phyloP scores from a whole-genome alignment of 805 yeast species.

The Debaryomyces castellii region DNA sequence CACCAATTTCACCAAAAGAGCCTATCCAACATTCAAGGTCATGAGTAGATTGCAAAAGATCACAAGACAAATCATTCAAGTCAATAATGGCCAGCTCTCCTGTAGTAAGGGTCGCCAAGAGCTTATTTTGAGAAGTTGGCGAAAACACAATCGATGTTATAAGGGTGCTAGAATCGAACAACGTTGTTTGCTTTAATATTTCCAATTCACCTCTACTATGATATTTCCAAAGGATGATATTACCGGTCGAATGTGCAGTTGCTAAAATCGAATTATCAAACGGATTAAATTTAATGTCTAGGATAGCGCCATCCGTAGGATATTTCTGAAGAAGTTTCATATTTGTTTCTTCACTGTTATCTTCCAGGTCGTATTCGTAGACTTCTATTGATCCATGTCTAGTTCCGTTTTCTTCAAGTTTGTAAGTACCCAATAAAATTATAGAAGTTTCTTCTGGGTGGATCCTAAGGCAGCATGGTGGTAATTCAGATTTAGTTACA shows the following conservation, averaged over 20 bases:
- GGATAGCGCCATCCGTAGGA: conserved; percentile 58
- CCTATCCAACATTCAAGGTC: conserved; percentile 88
- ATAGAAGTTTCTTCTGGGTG: conserved; percentile 49
- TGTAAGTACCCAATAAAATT: conserved; percentile 77
- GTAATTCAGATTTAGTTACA: conserved; percentile 49
- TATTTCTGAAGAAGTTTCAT: conserved; percentile 19
- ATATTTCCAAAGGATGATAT: conserved; percentile 59
- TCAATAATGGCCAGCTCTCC: conserved; percentile 57
- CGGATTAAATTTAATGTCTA: conserved; percentile 74
- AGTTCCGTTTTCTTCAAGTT: conserved; percentile 54
- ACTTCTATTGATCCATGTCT: conserved; percentile 65
- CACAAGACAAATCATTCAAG: conserved; percentile 13
- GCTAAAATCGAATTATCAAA: conserved; percentile 47
- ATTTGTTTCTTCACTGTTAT: conserved; percentile 10
- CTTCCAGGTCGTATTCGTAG: conserved; percentile 21
- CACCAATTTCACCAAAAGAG: conserved; percentile 58
- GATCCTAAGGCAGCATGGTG: conserved; percentile 80
- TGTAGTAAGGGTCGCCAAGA: conserved; percentile 64
- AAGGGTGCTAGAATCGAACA: conserved; percentile 50
- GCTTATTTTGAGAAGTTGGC: conserved; percentile 31
- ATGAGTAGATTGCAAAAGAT: conserved; percentile 47
- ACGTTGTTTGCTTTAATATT: conserved; percentile 24
- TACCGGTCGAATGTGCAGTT: conserved; percentile 83
- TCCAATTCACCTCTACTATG: conserved; percentile 20
- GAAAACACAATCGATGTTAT: conserved; percentile 67